These are phyloP conservation scores for Tetrastigma voinierianum DNA, from an alignment of 164 flowering plant species.

Conservation along the genomic window DNA sequence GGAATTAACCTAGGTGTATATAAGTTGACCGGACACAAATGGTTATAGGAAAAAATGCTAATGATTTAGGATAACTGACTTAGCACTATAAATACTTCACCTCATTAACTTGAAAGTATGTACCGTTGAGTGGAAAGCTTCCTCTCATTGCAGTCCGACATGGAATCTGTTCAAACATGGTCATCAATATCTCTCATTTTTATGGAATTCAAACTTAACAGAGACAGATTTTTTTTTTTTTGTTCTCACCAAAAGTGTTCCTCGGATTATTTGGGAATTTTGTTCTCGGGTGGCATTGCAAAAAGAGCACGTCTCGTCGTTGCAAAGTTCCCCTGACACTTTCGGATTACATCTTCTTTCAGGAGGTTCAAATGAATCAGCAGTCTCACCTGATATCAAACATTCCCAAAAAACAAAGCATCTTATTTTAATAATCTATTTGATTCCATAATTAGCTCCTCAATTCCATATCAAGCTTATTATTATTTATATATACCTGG, in stretches of 20 bases:
- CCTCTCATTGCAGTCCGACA: slow-evolving; percentile 38
- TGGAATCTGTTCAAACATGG: slow-evolving; percentile 42
- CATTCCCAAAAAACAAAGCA: background rate
- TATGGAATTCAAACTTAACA: no score
- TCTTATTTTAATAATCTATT: background rate
- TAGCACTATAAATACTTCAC: slow-evolving; percentile 8
- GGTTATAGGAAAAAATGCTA: no score
- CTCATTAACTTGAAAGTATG: slow-evolving; percentile 55
- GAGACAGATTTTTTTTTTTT: background rate
- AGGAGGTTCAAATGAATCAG: slow-evolving; percentile 17
- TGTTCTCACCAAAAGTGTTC: slow-evolving; percentile 53
- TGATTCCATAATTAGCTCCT: no score
- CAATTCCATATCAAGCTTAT: background rate
- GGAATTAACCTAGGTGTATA: no score
- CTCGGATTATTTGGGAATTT: slow-evolving; percentile 29
- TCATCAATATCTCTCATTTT: background rate
- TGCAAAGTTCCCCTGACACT: slow-evolving; percentile 26
- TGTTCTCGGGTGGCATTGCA: slow-evolving; percentile 26
- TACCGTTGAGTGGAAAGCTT: slow-evolving; percentile 46
- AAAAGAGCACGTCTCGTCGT: slow-evolving; percentile 21
- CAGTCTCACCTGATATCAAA: slow-evolving; percentile 27
- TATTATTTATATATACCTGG: slow-evolving; percentile 50
- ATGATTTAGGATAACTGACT: no score
- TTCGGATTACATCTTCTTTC: slow-evolving; percentile 11
- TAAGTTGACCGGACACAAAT: no score